phyloP scores from a whole-genome alignment of 73 alveolate genomes.

The Effrenium voratum region DNA sequence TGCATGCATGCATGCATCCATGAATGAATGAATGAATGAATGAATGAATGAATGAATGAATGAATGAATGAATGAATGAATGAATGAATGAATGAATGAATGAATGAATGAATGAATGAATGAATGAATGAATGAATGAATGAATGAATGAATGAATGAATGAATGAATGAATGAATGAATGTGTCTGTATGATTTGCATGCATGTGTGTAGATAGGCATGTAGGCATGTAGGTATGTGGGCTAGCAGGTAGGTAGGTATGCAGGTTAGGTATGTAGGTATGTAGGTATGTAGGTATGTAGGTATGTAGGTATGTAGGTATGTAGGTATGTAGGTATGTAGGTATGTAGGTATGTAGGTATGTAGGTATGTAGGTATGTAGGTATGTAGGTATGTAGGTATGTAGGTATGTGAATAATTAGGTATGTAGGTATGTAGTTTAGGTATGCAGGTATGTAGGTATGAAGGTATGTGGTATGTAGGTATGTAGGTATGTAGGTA shows the following conservation, averaged over 20 bases:
- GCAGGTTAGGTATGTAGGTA: too few relatives aligned
- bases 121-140: neutral
- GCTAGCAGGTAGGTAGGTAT: neutral
- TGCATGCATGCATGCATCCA: neutral
- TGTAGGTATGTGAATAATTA: too few relatives aligned
- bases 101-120: neutral
- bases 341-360: too few relatives aligned
- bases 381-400: too few relatives aligned
- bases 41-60: neutral
- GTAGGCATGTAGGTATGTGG: neutral
- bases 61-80: neutral
- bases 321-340: neutral
- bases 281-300: neutral
- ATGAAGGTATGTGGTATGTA: too few relatives aligned
- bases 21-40: neutral
- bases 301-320: neutral
- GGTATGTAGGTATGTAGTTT: too few relatives aligned
- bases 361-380: too few relatives aligned
- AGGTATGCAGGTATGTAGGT: too few relatives aligned
- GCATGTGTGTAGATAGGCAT: neutral
- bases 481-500: too few relatives aligned
- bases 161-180: neutral
- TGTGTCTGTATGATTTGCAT: too few relatives aligned
- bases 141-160: neutral
- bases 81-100: conserved; percentile 1